Evolutionary conservation across 352 stramenopile species (phyloP), one percentile per base, ranked within the genome.

Genomic region (Phytopythium ostracodes): DNA sequence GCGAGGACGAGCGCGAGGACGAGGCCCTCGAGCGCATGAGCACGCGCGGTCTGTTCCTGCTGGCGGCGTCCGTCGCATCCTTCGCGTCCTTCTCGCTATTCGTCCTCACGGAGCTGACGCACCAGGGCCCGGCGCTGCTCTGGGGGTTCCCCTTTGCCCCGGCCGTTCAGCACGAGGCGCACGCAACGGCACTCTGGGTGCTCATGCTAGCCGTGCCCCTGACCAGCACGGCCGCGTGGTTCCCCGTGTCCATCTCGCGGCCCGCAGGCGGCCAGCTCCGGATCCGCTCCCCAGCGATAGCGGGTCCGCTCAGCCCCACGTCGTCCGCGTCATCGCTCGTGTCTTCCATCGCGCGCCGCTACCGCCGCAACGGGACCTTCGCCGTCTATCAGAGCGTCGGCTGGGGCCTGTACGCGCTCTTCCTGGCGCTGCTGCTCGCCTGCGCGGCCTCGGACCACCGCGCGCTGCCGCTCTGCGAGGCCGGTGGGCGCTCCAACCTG

Each of bases 11-110:
- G n/a, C 25, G 33, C 18, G 29, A 38, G 35, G 33, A 51, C 38
- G 35, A 53, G 4, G 63, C 61, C 1, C 63, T 75, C 6, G 70
- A 80, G 64, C 67, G 66, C 36, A 79, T 87, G 65, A 86, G 66
- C 15, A 44, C 67, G 33, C 75, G 80, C 17, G 63, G 72, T 18
- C 47, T 88, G 12, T 91, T 92, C 53, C 64, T 92, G 52, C 70
- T 89, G 27, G 52, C 68, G 0, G 81, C 83, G 70, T 74, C 70
- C 22, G 75, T 89, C 43, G 66, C 79, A 24, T 75, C 75, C 18
- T 90, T 92, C 50, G 77, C 73, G 5, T 79, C 83, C 33, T 92
- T 92, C 56, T 80, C 76, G 49, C 67, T 90, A 15, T 84, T 84
- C 43, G 75, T 76, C 18, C 63, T 90, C 18, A 70, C 74, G 8